Percentiles rank a stretch among this genome's conserved stretches.
Evolutionary conservation across 1,284 basidiomycete species (phyloP).

Genomic region (Cryptococcus sp.): DNA sequence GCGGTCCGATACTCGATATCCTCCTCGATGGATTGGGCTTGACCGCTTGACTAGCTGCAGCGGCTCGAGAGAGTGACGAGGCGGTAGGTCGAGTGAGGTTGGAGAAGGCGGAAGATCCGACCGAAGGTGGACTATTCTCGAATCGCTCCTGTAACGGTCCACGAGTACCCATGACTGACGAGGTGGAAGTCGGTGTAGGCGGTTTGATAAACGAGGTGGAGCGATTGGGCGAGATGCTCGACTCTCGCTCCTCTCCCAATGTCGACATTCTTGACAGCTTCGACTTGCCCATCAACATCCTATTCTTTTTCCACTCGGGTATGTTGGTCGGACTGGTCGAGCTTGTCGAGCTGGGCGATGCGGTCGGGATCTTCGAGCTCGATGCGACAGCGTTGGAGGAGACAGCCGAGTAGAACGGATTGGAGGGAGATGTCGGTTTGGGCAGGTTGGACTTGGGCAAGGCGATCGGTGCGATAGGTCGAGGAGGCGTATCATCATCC

Average conservation of each 20-base stretch:
- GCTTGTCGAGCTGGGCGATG: neutral
- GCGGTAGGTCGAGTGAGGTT: neutral
- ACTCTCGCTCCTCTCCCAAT: slow-evolving; percentile 2
- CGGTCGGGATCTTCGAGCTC: neutral
- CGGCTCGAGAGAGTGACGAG: neutral
- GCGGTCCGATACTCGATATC: neutral
- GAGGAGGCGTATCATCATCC: neutral
- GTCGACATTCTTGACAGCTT: neutral
- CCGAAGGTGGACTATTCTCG: neutral
- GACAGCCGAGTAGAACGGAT: neutral
- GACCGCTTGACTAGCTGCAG: neutral
- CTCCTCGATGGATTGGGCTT: neutral
- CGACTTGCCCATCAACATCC: slow-evolving; percentile 17
- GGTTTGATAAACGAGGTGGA: neutral
- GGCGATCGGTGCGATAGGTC: neutral
- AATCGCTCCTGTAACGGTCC: neutral
- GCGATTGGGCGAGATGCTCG: neutral
- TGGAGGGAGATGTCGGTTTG: too few relatives aligned
- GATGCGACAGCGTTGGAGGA: neutral
- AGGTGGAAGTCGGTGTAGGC: neutral
- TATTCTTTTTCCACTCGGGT: slow-evolving; percentile 23
- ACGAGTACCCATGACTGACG: neutral
- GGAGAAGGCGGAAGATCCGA: neutral
- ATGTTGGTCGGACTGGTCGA: slow-evolving; percentile 1
- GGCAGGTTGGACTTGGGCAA: neutral